Conservation (phyloP, 306 rosid genomes). For the Dryas octopetala region DNA sequence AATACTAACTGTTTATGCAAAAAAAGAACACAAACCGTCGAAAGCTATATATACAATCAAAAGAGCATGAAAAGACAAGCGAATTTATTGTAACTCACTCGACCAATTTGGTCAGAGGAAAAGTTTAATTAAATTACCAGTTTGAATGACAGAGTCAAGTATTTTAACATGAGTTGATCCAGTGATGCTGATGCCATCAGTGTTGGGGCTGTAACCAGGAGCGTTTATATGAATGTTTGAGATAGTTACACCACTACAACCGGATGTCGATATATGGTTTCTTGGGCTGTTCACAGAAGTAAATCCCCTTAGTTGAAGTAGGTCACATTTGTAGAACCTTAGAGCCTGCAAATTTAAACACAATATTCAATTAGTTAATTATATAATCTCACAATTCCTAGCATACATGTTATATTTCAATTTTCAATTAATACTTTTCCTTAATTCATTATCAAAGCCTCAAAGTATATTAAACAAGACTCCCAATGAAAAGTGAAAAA, state of each 20-base stretch:
- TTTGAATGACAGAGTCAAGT: background rate
- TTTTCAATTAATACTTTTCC: too few relatives aligned
- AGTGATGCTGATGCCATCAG: constrained; percentile 19
- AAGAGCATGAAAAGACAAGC: too few relatives aligned
- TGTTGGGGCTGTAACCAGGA: constrained; percentile 15
- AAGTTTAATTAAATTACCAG: background rate
- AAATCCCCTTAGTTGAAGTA: background rate
- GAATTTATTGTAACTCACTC: too few relatives aligned
- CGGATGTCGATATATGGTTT: constrained; percentile 2
- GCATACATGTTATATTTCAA: background rate
- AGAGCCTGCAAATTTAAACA: constrained; percentile 2
- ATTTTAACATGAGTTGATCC: constrained; percentile 2
- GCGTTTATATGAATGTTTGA: constrained; percentile 11
- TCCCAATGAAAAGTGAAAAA: too few relatives aligned
- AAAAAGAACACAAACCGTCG: too few relatives aligned
- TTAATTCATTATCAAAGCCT: background rate
- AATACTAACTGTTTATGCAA: background rate
- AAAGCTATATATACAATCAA: too few relatives aligned
- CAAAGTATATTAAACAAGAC: too few relatives aligned
- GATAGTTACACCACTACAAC: background rate
- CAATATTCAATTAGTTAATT: background rate
- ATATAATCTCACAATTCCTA: background rate
- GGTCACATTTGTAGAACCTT: background rate
- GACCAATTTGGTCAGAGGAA: background rate
- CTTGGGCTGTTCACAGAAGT: constrained; percentile 3